Evolutionary conservation across 176 grass and related monocot species (phyloP), one percentile per base, ranked within the genome.

Genomic region (Saccharum officinarum): DNA sequence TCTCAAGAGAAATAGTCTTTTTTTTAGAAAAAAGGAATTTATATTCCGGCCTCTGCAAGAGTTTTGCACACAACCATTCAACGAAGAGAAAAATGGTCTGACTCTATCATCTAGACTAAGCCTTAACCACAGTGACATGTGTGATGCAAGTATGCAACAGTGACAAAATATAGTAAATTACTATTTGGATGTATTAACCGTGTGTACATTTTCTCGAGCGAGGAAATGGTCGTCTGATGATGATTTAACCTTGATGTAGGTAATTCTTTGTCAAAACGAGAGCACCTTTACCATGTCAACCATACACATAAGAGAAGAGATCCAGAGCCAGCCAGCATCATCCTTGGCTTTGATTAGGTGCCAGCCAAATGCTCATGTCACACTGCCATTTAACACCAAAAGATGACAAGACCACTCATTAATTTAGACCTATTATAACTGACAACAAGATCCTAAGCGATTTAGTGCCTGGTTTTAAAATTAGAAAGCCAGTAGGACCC

Each of bases 391-490:
- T 69, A 76, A 25, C 47, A 25, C 47, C 46, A 68, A 87, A 76
- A 87, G 44, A 73, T 23, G 61, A 54, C 42, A 66, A 54, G 33
- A 73, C 65, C 67, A 79, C 31, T 42, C 67, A 69, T 64, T 73
- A 66, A 79, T 41, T 33, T 66, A 73, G 39, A 79, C 36, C n/a
- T 22, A 49, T 46, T 47, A 69, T 60, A 28, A 61, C 42, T 78
- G 65, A 63, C 38, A 26, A 3, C 14, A 38, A 18, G 34, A 67
- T 75, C 17, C 54, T 46, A 54, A n/a, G 62, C 72, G 22, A 66
- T 75, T 6, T 75, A 69, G 50, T 31, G n/a, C 54, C 17, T 64
- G n/a, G 2, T 72, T 60, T 72, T 33, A 15, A 37, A 67, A 79
- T 38, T 33, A 4, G 33, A 61, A 77, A 5, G 18, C 28, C 22